Conservation (phyloP, 1,139 yeast genomes). For the Pichia sp. region DNA sequence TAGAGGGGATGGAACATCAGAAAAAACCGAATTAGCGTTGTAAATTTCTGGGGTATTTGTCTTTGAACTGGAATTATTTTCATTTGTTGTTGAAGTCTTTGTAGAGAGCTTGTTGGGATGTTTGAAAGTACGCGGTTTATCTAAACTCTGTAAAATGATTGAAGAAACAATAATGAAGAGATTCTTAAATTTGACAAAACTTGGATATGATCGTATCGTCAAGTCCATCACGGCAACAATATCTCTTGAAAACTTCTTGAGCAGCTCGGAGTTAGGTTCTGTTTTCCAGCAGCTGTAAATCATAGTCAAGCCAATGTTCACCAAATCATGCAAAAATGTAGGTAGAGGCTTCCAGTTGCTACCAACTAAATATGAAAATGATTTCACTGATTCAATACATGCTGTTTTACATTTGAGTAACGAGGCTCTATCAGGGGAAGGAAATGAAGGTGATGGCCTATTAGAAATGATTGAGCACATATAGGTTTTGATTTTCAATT, state of each 20-base stretch:
- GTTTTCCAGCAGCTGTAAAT: conserved; percentile 18
- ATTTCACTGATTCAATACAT: conserved; percentile 12
- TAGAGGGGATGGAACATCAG: background rate
- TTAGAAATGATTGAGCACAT: conserved; percentile 15
- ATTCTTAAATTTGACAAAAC: conserved; percentile 13
- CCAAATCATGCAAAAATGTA: conserved; percentile 15
- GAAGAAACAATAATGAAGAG: conserved; percentile 15
- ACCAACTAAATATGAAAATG: conserved; percentile 8
- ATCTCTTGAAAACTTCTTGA: conserved; percentile 10
- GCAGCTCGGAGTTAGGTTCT: conserved; percentile 10
- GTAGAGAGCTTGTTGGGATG: no score
- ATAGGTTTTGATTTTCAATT: conserved; percentile 14
- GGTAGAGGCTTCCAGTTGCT: conserved; percentile 15
- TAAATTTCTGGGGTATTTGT: no score
- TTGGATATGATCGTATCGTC: conserved; percentile 11
- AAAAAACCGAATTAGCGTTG: no score
- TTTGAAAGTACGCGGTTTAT: background rate
- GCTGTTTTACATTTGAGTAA: conserved; percentile 12
- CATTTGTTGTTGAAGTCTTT: no score
- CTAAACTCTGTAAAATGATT: conserved; percentile 13
- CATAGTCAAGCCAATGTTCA: conserved; percentile 18
- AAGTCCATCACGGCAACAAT: conserved; percentile 13
- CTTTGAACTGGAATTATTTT: no score
- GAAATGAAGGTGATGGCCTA: conserved; percentile 20
- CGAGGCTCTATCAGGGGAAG: conserved; percentile 12